Conservation (phyloP, 768 basidiomycete species). For the Lactarius akahatsu region DNA sequence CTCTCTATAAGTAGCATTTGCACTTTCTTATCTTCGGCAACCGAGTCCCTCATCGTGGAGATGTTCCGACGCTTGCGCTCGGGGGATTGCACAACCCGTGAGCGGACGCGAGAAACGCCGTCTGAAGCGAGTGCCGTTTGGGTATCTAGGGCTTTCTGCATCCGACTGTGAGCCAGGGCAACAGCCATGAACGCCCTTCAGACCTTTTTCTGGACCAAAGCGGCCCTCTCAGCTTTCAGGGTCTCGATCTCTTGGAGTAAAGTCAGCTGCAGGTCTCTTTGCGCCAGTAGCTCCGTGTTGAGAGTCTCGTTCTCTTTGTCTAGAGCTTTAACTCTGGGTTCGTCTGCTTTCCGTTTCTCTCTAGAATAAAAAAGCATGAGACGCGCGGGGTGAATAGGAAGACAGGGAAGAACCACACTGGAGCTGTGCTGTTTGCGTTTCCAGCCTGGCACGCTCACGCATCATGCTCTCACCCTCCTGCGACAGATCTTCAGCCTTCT, state of each 20-base stretch:
- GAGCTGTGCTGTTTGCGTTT: conserved; percentile 51
- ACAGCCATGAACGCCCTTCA: background rate
- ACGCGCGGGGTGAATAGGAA: background rate
- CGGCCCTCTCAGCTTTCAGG: conserved; percentile 69
- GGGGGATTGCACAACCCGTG: conserved; percentile 87
- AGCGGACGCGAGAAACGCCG: conserved; percentile 58
- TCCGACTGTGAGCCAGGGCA: background rate
- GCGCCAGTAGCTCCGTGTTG: conserved; percentile 63
- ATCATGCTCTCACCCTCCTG: conserved; percentile 61
- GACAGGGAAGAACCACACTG: conserved; percentile 45
- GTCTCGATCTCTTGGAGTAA: conserved; percentile 65
- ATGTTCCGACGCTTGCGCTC: conserved; percentile 87
- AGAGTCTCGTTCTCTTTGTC: conserved; percentile 59
- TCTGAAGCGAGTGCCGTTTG: conserved; percentile 62
- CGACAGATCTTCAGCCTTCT: conserved; percentile 54
- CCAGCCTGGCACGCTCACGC: conserved; percentile 48
- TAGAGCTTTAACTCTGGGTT: conserved; percentile 63
- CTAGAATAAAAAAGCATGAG: conserved; percentile 37
- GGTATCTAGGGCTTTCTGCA: conserved; percentile 58
- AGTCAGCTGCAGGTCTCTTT: conserved; percentile 60
- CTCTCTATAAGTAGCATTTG: conserved; percentile 55
- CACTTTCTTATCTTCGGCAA: conserved; percentile 67
- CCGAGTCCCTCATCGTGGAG: conserved; percentile 64
- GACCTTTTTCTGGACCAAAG: conserved; percentile 63
- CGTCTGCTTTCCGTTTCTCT: conserved; percentile 62